Evolutionary conservation across 73 alveolate species (phyloP).

Genomic region (Uronychia setigera): DNA sequence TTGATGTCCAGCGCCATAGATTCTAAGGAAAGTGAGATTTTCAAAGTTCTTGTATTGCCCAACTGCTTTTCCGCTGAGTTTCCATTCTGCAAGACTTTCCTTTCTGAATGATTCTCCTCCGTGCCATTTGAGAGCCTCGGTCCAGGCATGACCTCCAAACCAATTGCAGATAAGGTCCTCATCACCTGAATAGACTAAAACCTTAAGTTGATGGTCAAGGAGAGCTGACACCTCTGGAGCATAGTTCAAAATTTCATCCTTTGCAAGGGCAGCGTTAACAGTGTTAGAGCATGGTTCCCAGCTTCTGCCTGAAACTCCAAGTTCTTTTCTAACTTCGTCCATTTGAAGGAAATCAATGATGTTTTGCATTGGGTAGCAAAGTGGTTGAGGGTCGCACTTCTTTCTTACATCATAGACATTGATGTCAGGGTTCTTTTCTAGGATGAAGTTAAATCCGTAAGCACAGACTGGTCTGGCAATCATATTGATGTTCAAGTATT

Average conservation of each 20-base stretch:
- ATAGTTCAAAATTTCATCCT: constrained; percentile 54
- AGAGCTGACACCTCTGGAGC: constrained; percentile 46
- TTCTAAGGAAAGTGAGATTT: constrained; percentile 79
- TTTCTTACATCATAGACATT: constrained; percentile 74
- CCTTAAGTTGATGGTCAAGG: constrained; percentile 42
- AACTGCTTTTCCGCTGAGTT: constrained; percentile 69
- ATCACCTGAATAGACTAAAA: constrained; percentile 74
- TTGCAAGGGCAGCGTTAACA: constrained; percentile 54
- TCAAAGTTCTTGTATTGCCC: constrained; percentile 73
- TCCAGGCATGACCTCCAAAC: constrained; percentile 78
- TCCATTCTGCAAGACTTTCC: constrained; percentile 55
- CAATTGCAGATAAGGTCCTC: constrained; percentile 73
- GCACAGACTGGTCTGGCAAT: constrained; percentile 53
- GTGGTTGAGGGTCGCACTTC: constrained; percentile 65
- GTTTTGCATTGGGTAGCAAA: constrained; percentile 69
- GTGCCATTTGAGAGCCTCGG: constrained; percentile 70
- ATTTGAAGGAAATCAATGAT: constrained; percentile 47
- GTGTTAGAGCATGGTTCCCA: constrained; percentile 62
- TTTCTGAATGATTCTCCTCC: constrained; percentile 41
- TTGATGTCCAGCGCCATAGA: constrained; percentile 94
- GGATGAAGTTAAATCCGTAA: constrained; percentile 47
- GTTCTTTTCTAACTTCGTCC: constrained; percentile 30
- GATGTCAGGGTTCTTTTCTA: constrained; percentile 56
- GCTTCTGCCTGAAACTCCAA: constrained; percentile 42
- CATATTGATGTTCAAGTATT: constrained; percentile 22